These are phyloP conservation scores for Gilbertella persicaria DNA, from an alignment of 371 early-diverging fungal species.

Conservation along the genomic window DNA sequence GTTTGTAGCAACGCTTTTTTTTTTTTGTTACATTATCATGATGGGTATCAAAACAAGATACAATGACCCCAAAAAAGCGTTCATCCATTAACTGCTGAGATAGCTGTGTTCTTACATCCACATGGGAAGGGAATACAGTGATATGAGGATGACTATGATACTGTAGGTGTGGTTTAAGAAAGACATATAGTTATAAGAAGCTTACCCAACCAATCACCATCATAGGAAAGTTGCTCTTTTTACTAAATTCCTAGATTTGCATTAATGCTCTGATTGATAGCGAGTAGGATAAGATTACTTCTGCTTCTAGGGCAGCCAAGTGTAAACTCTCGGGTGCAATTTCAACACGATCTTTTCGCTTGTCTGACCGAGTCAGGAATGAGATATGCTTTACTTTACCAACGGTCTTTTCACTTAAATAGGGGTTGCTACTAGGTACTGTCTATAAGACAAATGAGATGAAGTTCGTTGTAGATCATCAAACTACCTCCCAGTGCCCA, in stretches of 20 bases:
- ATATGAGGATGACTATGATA: constrained; percentile 77
- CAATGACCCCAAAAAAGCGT: constrained; percentile 71
- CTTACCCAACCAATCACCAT: constrained; percentile 74
- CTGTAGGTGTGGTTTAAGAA: too few species aligned
- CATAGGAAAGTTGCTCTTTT: constrained; percentile 42
- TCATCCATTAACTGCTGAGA: constrained; percentile 68
- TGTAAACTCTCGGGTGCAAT: constrained; percentile 66
- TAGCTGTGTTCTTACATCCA: constrained; percentile 72
- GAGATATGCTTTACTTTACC: constrained; percentile 61
- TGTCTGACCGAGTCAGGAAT: constrained; percentile 69
- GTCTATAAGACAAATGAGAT: constrained; percentile 18
- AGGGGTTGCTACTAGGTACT: constrained; percentile 31
- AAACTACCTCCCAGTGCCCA: constrained; percentile 63
- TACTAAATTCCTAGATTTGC: constrained; percentile 41
- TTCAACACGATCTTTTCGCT: constrained; percentile 76
- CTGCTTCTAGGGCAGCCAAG: constrained; percentile 69
- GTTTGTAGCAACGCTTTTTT: background rate
- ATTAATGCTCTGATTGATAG: background rate
- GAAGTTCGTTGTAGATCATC: background rate
- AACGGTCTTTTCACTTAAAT: constrained; percentile 23
- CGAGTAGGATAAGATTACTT: constrained; percentile 26
- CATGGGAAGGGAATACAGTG: constrained; percentile 75
- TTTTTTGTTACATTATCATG: constrained; percentile 37
- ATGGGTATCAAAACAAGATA: constrained; percentile 66
- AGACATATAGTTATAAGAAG: background rate